Evolutionary conservation across 225 moss, liverwort and hornwort genomes (phyloP).

Genomic region (Physcomitrellopsis africana): DNA sequence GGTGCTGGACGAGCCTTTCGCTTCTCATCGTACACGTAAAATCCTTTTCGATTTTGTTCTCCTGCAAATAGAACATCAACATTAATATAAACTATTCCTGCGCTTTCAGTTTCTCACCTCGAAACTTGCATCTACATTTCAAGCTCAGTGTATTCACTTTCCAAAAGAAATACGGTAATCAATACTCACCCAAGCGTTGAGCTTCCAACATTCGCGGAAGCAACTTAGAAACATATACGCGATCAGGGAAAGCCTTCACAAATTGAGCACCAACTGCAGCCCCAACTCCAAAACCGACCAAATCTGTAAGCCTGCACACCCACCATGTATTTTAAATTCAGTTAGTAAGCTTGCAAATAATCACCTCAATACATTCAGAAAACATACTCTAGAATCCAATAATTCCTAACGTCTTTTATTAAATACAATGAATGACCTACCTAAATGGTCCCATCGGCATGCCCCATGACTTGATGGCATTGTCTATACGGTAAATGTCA

Average conservation of each 20-base stretch:
- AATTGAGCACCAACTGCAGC: slow-evolving; percentile 77
- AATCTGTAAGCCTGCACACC: slow-evolving; percentile 80
- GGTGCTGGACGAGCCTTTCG: slow-evolving; percentile 85
- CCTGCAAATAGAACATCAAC: slow-evolving; percentile 53
- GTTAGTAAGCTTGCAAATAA: slow-evolving; percentile 10
- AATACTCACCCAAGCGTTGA: slow-evolving; percentile 71
- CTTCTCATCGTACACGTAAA: slow-evolving; percentile 87
- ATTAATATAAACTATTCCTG: background rate
- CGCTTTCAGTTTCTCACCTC: slow-evolving; percentile 3
- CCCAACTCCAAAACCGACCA: slow-evolving; percentile 88
- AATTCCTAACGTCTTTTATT: background rate
- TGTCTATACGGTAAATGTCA: slow-evolving; percentile 84
- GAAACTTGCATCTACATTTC: background rate
- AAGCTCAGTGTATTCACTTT: slow-evolving; percentile 8
- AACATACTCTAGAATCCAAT: too few relatives aligned
- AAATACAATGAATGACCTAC: slow-evolving; percentile 37
- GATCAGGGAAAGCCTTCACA: slow-evolving; percentile 64
- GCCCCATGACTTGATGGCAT: slow-evolving; percentile 90
- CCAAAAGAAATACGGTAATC: background rate
- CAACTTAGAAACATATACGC: slow-evolving; percentile 67
- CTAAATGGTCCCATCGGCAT: slow-evolving; percentile 99
- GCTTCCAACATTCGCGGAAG: slow-evolving; percentile 60
- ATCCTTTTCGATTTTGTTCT: slow-evolving; percentile 81
- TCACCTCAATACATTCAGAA: background rate
- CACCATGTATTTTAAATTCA: slow-evolving; percentile 33